Evolutionary conservation across 2,329 filamentous ascomycete species (phyloP).

Genomic region (Nemania abortiva): DNA sequence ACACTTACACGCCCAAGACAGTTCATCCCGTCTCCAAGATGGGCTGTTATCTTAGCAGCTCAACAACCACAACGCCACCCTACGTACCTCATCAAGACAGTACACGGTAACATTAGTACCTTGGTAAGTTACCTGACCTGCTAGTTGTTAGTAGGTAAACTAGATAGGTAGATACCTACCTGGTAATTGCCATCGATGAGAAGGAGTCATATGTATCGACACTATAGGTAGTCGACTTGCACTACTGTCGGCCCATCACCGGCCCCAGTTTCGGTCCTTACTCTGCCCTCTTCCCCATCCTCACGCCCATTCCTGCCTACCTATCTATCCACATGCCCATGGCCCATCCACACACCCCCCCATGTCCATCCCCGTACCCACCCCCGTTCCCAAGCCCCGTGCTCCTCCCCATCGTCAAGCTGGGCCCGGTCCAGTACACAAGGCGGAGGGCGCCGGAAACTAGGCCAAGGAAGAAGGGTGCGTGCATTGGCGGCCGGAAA

Average conservation of each 20-base stretch:
- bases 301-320: not conserved
- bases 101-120: too few relatives aligned
- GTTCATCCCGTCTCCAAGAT: too few relatives aligned
- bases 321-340: not conserved
- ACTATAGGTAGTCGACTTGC: not conserved
- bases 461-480: not conserved
- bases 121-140: too few relatives aligned
- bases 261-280: not conserved
- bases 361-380: not conserved
- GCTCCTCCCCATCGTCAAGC: not conserved
- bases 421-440: constrained; percentile 3
- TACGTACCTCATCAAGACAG: too few relatives aligned
- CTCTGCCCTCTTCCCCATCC: not conserved
- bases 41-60: too few relatives aligned
- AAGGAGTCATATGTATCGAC: not conserved
- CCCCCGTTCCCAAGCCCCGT: not conserved
- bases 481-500: constrained; percentile 10
- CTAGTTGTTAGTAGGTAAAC: too few relatives aligned
- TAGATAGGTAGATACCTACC: too few relatives aligned
- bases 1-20: too few relatives aligned
- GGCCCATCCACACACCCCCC: not conserved
- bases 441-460: constrained; percentile 1
- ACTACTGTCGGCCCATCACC: constrained; percentile 20
- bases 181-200: too few relatives aligned
- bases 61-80: too few relatives aligned